A percentile compares a stretch with the other conserved stretches of the same genome.
phyloP scores from a whole-genome alignment of 352 stramenopile genomes.

The Globisporangium cystogenes region DNA sequence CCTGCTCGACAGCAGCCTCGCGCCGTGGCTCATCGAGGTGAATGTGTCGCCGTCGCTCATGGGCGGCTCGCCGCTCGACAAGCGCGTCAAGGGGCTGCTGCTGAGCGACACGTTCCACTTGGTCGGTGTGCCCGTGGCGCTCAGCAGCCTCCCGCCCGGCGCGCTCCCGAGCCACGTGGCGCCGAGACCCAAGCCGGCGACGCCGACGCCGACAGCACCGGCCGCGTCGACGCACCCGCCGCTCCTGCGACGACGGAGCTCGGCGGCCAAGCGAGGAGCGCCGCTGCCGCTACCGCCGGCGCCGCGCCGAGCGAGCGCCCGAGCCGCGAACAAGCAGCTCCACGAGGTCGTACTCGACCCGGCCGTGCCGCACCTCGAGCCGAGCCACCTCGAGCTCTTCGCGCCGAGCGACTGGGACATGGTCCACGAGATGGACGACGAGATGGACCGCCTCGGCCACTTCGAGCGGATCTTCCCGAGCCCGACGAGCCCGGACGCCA shows the following conservation, averaged over 20 bases:
- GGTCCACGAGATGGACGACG: slow-evolving; percentile 59
- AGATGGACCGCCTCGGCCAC: slow-evolving; percentile 50
- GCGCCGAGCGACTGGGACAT: slow-evolving; percentile 47
- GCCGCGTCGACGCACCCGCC: neutral
- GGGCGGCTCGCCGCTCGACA: slow-evolving; percentile 82
- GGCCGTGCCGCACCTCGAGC: slow-evolving; percentile 6
- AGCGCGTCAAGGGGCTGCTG: slow-evolving; percentile 86
- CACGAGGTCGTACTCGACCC: slow-evolving; percentile 30
- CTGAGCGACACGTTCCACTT: slow-evolving; percentile 87
- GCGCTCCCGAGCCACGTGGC: slow-evolving; percentile 27
- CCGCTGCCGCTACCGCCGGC: neutral
- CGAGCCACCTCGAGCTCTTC: slow-evolving; percentile 17
- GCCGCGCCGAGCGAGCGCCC: neutral
- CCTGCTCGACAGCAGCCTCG: slow-evolving; percentile 71
- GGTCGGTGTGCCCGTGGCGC: slow-evolving; percentile 32
- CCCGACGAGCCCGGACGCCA: slow-evolving; percentile 4
- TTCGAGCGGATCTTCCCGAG: slow-evolving; percentile 76
- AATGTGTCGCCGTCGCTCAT: slow-evolving; percentile 89
- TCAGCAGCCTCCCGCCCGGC: slow-evolving; percentile 27
- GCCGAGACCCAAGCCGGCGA: slow-evolving; percentile 44
- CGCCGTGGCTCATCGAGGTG: slow-evolving; percentile 87
- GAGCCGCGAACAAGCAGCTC: neutral
- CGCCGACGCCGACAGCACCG: slow-evolving; percentile 21
- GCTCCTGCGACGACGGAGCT: neutral
- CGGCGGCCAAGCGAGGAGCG: neutral